Evolutionary conservation across 345 rosid species (phyloP).

Genomic region (Hypericum perforatum): DNA sequence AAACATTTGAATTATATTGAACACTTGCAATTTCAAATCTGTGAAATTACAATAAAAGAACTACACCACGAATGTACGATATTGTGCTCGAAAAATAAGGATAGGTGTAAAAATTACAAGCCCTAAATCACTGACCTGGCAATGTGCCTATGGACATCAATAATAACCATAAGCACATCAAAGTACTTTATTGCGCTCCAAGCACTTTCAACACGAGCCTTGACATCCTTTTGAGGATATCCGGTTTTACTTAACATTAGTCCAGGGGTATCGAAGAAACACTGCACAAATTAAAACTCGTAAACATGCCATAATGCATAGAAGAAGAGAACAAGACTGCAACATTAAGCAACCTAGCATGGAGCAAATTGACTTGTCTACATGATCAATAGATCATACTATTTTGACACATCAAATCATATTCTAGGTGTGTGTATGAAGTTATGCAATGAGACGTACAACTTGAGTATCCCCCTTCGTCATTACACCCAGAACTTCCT

Average conservation of each 20-base stretch:
- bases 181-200: slow-evolving; percentile 72
- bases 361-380: too few species aligned
- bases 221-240: slow-evolving; percentile 65
- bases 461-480: slow-evolving; percentile 74
- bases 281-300: slow-evolving; percentile 29
- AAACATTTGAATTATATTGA: too few species aligned
- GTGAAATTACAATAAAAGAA: too few species aligned
- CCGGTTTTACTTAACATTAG: slow-evolving; percentile 55
- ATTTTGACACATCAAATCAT: too few species aligned
- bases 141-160: slow-evolving; percentile 88
- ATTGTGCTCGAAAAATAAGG: too few species aligned
- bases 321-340: neutral
- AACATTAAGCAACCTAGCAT: too few species aligned
- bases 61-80: too few species aligned
- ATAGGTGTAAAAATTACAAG: slow-evolving; percentile 3
- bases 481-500: slow-evolving; percentile 89
- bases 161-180: slow-evolving; percentile 78
- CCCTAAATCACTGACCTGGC: slow-evolving; percentile 40
- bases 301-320: neutral
- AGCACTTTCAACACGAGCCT: slow-evolving; percentile 69
- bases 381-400: too few species aligned
- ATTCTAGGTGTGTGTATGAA: too few species aligned
- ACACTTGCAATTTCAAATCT: too few species aligned
- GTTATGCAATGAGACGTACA: slow-evolving; percentile 28
- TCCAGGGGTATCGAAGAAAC: slow-evolving; percentile 96